phyloP scores from a whole-genome alignment of 306 rosid species.

The Begonia peltatifolia region DNA sequence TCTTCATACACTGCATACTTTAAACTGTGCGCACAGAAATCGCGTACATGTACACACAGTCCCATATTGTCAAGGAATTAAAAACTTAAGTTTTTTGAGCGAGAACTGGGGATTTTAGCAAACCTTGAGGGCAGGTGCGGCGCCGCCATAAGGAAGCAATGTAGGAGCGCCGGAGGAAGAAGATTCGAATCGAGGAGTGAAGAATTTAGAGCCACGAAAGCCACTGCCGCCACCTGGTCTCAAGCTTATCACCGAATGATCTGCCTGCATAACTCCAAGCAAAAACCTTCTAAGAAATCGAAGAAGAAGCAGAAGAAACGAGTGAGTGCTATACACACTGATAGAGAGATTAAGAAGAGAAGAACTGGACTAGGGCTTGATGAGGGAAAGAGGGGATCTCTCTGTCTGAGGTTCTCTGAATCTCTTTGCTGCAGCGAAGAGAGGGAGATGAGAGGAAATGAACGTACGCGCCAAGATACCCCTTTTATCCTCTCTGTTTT shows the following conservation, averaged over 20 bases:
- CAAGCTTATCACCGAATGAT: constrained; percentile 27
- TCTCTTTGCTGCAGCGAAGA: constrained; percentile 18
- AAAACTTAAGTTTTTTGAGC: neutral
- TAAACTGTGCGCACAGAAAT: neutral
- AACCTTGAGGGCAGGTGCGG: constrained; percentile 16
- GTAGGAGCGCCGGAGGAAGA: constrained; percentile 17
- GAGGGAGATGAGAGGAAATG: constrained; percentile 2
- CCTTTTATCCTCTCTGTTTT: neutral
- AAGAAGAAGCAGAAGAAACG: neutral
- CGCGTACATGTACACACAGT: neutral
- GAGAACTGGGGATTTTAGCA: neutral
- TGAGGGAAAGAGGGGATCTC: constrained; percentile 1
- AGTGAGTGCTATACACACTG: neutral
- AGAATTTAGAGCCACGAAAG: constrained; percentile 15
- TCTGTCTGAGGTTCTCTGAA: constrained; percentile 8
- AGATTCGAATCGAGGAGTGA: constrained; percentile 16
- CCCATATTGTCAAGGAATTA: neutral
- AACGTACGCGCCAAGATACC: constrained; percentile 12
- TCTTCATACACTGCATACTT: neutral
- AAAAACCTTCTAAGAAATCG: neutral
- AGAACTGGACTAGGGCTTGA: neutral
- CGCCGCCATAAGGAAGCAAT: constrained; percentile 13
- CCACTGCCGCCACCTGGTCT: constrained; percentile 32
- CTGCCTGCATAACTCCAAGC: constrained; percentile 21
- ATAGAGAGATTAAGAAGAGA: neutral